Evolutionary conservation across 2,329 filamentous ascomycete genomes (phyloP).

Genomic region (Phoma sp.): DNA sequence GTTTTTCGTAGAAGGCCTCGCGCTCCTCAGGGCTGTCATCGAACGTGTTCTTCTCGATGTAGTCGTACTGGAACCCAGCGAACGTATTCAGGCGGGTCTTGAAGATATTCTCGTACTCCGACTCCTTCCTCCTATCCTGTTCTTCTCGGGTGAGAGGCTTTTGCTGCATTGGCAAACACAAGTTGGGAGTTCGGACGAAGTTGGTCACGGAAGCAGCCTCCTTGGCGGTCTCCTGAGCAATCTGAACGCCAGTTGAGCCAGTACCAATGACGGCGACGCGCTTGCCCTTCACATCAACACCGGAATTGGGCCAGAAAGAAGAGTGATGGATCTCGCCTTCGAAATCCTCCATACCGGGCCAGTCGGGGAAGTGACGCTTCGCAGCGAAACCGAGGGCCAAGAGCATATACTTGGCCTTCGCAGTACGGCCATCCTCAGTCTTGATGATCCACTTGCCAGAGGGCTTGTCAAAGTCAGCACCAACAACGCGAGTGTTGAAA

Average conservation of each 20-base stretch:
- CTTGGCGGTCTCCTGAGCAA: constrained; percentile 67
- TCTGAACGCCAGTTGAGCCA: constrained; percentile 70
- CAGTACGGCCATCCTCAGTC: constrained; percentile 60
- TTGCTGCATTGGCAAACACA: constrained; percentile 68
- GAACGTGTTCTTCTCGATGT: constrained; percentile 61
- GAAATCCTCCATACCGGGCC: constrained; percentile 66
- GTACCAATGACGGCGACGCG: constrained; percentile 69
- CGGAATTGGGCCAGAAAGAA: constrained; percentile 66
- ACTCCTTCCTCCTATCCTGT: constrained; percentile 55
- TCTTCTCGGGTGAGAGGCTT: constrained; percentile 58
- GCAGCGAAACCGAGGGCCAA: constrained; percentile 65
- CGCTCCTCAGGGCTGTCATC: constrained; percentile 54
- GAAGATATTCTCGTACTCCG: constrained; percentile 58
- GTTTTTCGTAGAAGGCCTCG: constrained; percentile 53
- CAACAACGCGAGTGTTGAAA: constrained; percentile 64
- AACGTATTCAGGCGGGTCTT: constrained; percentile 61
- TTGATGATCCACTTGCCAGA: constrained; percentile 60
- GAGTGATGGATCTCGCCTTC: constrained; percentile 67
- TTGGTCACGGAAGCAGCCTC: constrained; percentile 61
- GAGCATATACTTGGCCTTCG: constrained; percentile 61
- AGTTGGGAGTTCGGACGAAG: constrained; percentile 73
- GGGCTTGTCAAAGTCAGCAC: constrained; percentile 59
- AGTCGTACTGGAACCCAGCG: constrained; percentile 67
- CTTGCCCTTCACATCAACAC: constrained; percentile 65
- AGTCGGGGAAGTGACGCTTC: constrained; percentile 68